phyloP scores from a whole-genome alignment of 2,329 filamentous ascomycete genomes.

The Microdochium nivale region DNA sequence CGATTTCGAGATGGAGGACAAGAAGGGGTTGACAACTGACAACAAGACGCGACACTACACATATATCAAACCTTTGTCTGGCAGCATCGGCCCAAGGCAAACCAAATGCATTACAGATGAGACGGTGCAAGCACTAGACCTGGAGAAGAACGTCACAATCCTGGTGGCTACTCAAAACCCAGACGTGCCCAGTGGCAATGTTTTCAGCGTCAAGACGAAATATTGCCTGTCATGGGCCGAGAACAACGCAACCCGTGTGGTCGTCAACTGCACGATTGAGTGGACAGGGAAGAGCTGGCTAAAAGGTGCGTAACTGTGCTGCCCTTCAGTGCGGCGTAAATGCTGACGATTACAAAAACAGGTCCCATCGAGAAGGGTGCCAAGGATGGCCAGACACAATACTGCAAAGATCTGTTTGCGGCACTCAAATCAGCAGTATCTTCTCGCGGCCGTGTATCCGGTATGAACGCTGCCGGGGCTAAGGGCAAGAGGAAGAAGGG shows the following conservation, averaged over 20 bases:
- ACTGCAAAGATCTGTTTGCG: slow-evolving; percentile 72
- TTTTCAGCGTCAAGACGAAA: slow-evolving; percentile 86
- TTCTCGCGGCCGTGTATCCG: slow-evolving; percentile 47
- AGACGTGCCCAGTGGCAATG: slow-evolving; percentile 88
- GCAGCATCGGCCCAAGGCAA: slow-evolving; percentile 79
- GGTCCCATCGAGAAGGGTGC: slow-evolving; percentile 94
- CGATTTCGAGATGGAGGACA: slow-evolving; percentile 82
- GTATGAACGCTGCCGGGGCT: slow-evolving; percentile 32
- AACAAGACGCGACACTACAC: slow-evolving; percentile 67
- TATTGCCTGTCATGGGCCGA: slow-evolving; percentile 93
- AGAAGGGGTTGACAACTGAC: slow-evolving; percentile 67
- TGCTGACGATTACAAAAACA: slow-evolving; percentile 27
- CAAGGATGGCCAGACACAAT: slow-evolving; percentile 78
- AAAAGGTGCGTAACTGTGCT: slow-evolving; percentile 56
- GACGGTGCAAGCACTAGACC: slow-evolving; percentile 72
- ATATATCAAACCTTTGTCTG: slow-evolving; percentile 86
- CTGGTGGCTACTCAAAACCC: slow-evolving; percentile 79
- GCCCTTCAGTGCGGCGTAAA: background rate
- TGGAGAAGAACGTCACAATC: slow-evolving; percentile 82
- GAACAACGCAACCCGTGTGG: slow-evolving; percentile 73
- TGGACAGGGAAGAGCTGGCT: slow-evolving; percentile 99
- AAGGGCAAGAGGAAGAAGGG: slow-evolving; percentile 57
- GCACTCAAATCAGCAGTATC: slow-evolving; percentile 66
- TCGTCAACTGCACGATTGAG: slow-evolving; percentile 85
- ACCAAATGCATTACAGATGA: slow-evolving; percentile 91